Evolutionary conservation across 805 yeast genomes (phyloP).

Genomic region (Blastobotrys robertii): DNA sequence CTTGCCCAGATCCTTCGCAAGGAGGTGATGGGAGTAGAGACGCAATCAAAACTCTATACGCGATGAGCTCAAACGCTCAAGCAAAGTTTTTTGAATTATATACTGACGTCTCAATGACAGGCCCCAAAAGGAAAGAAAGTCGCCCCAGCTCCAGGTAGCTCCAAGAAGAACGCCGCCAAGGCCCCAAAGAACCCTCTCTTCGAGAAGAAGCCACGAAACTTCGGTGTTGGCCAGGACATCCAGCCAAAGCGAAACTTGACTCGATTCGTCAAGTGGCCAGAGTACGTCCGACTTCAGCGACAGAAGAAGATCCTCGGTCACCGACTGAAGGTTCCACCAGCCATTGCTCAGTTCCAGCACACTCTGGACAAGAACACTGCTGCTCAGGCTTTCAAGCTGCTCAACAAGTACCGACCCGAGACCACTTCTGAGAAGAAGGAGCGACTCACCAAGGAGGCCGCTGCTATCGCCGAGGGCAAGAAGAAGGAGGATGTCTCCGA

Average conservation of each 20-base stretch:
- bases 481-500: slow-evolving; percentile 92
- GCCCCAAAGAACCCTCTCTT: slow-evolving; percentile 70
- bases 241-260: slow-evolving; percentile 96
- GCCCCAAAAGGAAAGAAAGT: slow-evolving; percentile 52
- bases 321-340: slow-evolving; percentile 99
- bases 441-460: slow-evolving; percentile 97
- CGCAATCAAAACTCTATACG: neutral
- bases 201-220: slow-evolving; percentile 84
- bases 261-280: slow-evolving; percentile 99
- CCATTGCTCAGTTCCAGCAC: slow-evolving; percentile 92
- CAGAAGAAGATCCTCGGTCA: slow-evolving; percentile 92
- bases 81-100: slow-evolving; percentile 2
- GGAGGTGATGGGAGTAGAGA: too few relatives aligned
- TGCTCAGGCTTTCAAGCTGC: slow-evolving; percentile 89
- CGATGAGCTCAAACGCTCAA: neutral
- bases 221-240: slow-evolving; percentile 92
- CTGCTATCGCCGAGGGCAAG: slow-evolving; percentile 97
- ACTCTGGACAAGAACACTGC: slow-evolving; percentile 99
- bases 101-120: slow-evolving; percentile 22
- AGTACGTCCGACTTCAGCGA: slow-evolving; percentile 96
- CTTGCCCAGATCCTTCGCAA: too few relatives aligned
- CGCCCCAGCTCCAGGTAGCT: slow-evolving; percentile 97
- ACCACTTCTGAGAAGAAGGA: slow-evolving; percentile 96
- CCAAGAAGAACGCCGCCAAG: slow-evolving; percentile 38
- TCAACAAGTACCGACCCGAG: slow-evolving; percentile 99